A percentile compares a stretch with the other conserved stretches of the same genome.
These are phyloP conservation scores for Musa troglodytarum DNA, from an alignment of 176 grass and related monocot genomes.

Conservation along the genomic window DNA sequence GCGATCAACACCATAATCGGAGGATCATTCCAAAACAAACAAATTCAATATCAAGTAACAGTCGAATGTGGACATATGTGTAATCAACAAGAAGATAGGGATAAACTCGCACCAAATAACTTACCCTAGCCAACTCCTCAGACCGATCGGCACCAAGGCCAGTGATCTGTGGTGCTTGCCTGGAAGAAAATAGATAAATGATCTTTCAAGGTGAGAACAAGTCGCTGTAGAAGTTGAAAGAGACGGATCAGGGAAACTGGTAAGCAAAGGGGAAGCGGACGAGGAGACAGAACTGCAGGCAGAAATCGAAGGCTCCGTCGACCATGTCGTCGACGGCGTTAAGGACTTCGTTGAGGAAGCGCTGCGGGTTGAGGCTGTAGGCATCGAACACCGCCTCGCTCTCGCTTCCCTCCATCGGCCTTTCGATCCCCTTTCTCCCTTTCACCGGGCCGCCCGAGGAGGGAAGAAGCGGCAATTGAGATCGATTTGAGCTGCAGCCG, in stretches of 20 bases:
- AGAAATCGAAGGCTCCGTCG: slow-evolving; percentile 30
- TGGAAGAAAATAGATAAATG: not conserved
- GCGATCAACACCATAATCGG: too few relatives aligned
- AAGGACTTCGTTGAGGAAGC: slow-evolving; percentile 37
- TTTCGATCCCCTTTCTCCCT: not conserved
- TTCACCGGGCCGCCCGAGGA: not conserved
- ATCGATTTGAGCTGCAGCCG: not conserved
- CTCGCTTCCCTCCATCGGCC: slow-evolving; percentile 14
- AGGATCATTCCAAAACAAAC: too few relatives aligned
- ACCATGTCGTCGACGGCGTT: slow-evolving; percentile 33
- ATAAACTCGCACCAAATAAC: not conserved
- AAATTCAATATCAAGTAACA: too few relatives aligned
- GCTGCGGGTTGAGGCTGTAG: slow-evolving; percentile 30
- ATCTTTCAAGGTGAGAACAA: not conserved
- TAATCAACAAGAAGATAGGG: too few relatives aligned
- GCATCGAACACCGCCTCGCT: slow-evolving; percentile 24
- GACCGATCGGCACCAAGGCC: slow-evolving; percentile 18
- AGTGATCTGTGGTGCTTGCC: slow-evolving; percentile 4
- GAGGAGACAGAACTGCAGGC: slow-evolving; percentile 26
- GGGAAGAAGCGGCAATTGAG: not conserved
- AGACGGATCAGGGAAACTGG: not conserved
- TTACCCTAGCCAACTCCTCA: slow-evolving; percentile 28
- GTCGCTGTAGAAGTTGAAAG: not conserved
- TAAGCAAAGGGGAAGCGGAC: not conserved
- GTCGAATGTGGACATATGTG: too few relatives aligned